Evolutionary conservation across 768 basidiomycete genomes (phyloP).

Genomic region (Auriscalpium orientale): DNA sequence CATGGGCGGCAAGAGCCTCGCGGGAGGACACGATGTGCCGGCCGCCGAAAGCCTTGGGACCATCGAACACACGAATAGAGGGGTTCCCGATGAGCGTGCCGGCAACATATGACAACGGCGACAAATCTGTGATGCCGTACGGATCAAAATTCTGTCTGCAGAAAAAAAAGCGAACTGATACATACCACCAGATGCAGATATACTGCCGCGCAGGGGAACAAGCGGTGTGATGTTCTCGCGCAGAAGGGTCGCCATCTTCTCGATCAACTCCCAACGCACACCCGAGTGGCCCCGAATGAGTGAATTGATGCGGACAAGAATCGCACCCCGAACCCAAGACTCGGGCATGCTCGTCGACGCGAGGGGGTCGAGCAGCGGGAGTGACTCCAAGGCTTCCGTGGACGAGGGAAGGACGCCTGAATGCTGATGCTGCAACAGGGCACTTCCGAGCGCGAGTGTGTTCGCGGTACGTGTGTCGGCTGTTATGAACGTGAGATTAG

Average conservation of each 20-base stretch:
- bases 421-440: constrained; percentile 83
- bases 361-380: constrained; percentile 68
- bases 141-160: not conserved
- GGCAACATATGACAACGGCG: constrained; percentile 31
- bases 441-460: constrained; percentile 64
- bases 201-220: constrained; percentile 77
- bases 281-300: constrained; percentile 86
- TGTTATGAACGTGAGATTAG: constrained; percentile 18
- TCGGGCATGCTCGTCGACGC: constrained; percentile 72
- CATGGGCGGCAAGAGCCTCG: constrained; percentile 51
- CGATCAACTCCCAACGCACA: constrained; percentile 71
- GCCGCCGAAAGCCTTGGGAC: constrained; percentile 38
- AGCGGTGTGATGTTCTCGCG: constrained; percentile 66
- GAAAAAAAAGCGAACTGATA: constrained; percentile 7
- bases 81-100: constrained; percentile 76
- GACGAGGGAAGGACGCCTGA: constrained; percentile 65
- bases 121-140: constrained; percentile 8
- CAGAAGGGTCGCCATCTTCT: constrained; percentile 70
- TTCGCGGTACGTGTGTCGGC: constrained; percentile 79
- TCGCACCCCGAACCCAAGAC: constrained; percentile 83
- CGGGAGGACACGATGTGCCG: constrained; percentile 45
- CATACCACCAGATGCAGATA: constrained; percentile 76
- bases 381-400: constrained; percentile 36
- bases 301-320: constrained; percentile 83
- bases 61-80: constrained; percentile 66